Evolutionary conservation across 495 filamentous ascomycete genomes (phyloP).

Genomic region (Clohesyomyces aquaticus): DNA sequence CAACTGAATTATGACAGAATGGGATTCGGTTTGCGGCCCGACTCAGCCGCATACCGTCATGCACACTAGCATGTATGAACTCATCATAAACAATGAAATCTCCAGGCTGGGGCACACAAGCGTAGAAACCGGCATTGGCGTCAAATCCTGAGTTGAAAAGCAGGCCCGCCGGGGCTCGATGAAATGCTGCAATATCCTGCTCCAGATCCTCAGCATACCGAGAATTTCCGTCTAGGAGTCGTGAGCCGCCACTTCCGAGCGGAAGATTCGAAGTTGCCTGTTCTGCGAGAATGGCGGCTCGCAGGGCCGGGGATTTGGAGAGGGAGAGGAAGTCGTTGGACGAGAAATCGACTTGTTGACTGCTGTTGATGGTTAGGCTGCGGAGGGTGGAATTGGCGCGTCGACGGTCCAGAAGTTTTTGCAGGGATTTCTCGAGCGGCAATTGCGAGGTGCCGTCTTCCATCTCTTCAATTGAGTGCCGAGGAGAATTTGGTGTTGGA

Average conservation of each 20-base stretch:
- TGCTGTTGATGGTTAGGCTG: conserved; percentile 49
- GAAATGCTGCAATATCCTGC: conserved; percentile 64
- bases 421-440: conserved; percentile 44
- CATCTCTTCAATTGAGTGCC: conserved; percentile 13
- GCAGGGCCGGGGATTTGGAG: conserved; percentile 51
- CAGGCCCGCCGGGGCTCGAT: conserved; percentile 65
- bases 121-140: conserved; percentile 71
- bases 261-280: conserved; percentile 43
- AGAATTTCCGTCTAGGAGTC: conserved; percentile 73
- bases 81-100: conserved; percentile 76
- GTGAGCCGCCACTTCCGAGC: conserved; percentile 62
- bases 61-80: conserved; percentile 74
- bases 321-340: conserved; percentile 68
- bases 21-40: conserved; percentile 54
- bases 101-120: conserved; percentile 66
- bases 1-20: conserved; percentile 67
- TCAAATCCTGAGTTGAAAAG: conserved; percentile 80
- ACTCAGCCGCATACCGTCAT: conserved; percentile 75
- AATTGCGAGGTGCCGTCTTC: neutral
- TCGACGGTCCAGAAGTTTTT: conserved; percentile 48
- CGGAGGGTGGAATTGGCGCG: conserved; percentile 55
- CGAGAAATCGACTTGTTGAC: conserved; percentile 59
- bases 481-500: neutral
- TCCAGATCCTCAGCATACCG: conserved; percentile 67
- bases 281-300: conserved; percentile 50